Evolutionary conservation across 305 asterid genomes (phyloP), one percentile per base, ranked within the genome.

Genomic region (Fraxinus floribunda): DNA sequence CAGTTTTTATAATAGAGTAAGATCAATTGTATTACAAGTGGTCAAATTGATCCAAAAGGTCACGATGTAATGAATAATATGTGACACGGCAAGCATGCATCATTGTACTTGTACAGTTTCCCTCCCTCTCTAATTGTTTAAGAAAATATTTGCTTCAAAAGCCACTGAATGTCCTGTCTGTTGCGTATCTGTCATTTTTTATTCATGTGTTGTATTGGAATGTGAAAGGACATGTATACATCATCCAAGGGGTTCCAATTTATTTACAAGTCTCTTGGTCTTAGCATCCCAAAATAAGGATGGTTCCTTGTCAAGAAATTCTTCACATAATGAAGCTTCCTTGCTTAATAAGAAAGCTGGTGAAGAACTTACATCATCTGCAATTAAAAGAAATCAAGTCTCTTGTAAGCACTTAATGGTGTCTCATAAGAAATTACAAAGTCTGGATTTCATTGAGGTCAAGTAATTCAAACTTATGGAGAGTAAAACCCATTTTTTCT

Each of bases 321-420:
- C 79, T 20, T 68, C 80, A 38, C 64, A 60, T 10, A 30, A 64
- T 77, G 72, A 13, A 76, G 38, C 26, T 71, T 87, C 72, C 82
- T 32, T 44, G 76, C 78, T 41, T 29, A 86, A 41, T 49, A 71
- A 15, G 77, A 75, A 64, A 86, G 78, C 60, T 81, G 20, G 66
- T 79, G 68, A 75, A n/a, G 62, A 36, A 60, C 9, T 18, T 32
- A 39, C 77, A 11, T 70, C 10, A 15, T 29, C 74, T 79, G 57
- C 57, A 24, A 80, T 70, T 49, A n/a, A 32, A 83, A 83, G 77
- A 81, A n/a, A 76, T 84, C 38, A 29, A 70, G 39, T 70, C 75
- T 70, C 39, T 70, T 70, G 75, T 15, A 62, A 62, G 71, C 13
- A 2, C 71, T 62, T 62, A 29, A 3, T 70, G 39, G 39, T 70